Evolutionary conservation across 106 monocot species (phyloP).

Genomic region (Dioscorea dumetorum): DNA sequence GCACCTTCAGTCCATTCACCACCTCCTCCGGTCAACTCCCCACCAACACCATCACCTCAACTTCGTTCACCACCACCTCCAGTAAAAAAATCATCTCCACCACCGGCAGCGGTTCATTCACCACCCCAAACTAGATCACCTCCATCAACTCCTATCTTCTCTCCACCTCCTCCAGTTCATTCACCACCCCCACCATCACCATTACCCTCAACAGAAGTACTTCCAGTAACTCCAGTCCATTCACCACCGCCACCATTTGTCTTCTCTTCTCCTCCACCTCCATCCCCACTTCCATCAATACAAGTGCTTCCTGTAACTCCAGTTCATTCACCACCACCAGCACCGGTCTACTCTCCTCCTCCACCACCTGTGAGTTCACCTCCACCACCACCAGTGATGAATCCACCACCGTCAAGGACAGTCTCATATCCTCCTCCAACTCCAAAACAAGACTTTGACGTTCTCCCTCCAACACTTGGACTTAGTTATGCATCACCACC

Average conservation of each 20-base stretch:
- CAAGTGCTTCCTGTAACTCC: background rate
- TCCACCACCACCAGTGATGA: no score
- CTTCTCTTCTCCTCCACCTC: background rate
- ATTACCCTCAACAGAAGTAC: background rate
- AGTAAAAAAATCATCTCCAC: background rate
- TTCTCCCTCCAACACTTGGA: conserved; percentile 3
- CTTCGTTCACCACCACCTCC: background rate
- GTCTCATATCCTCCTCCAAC: no score
- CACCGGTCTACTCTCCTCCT: background rate
- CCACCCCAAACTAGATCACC: conserved; percentile 1
- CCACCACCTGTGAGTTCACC: background rate
- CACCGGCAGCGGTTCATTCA: conserved; percentile 1
- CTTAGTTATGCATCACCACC: background rate
- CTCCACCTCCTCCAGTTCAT: background rate
- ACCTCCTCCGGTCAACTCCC: background rate
- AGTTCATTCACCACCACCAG: background rate
- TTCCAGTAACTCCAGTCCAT: background rate
- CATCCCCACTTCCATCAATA: conserved; percentile 3
- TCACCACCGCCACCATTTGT: background rate
- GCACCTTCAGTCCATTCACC: background rate
- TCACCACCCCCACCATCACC: background rate
- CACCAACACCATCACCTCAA: no score
- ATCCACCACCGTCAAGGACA: no score
- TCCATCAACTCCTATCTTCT: background rate
- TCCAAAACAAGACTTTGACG: background rate